Evolutionary conservation across 2,329 filamentous ascomycete species (phyloP), one percentile per base, ranked within the genome.

Genomic region (Calonectria pseudoturangicola): DNA sequence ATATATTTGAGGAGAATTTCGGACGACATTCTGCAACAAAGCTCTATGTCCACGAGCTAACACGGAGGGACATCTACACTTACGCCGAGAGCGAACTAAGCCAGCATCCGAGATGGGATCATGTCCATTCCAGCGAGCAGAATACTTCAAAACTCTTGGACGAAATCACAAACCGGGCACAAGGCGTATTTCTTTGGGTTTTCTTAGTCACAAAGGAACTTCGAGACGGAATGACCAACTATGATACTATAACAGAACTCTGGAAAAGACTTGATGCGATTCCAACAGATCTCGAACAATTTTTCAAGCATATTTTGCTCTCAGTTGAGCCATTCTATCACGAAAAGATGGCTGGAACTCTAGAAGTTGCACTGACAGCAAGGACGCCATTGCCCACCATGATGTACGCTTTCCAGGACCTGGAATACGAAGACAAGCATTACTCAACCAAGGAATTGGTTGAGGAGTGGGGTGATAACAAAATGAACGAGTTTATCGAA

Each of bases 121-220:
- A 54, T 15, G 28, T 25, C 18, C n/a, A 50, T n/a, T n/a, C 33
- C 6, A 41, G 70, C 21, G 41, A 47, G 16, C n/a, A 21, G 3
- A 47, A 50, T 4, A 39, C 51, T 18, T 28, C 27, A 4, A 48
- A 66, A 9, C 9, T 36, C 18, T 13, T 75, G 6, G 30, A 64
- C 0, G 25, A 39, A 5, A 70, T 79, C 16, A 28, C 60, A 1
- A n/a, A 48, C 3, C 68, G 63, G 21, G 66, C 77, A 1, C 39
- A 73, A 12, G 77, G 77, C 0, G 71, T 78, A 1, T 79, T 79
- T 30, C 72, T 79, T 0, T 79, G 75, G 77, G 76, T 75, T 8
- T 73, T 78, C n/a, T 28, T 79, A 0, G 75, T 72, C 5, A 73
- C 71, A 1, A 58, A 47, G 5, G 64, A 58, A 2, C 58, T 79